These are phyloP conservation scores for Linum usitatissimum DNA, from an alignment of 345 rosid species.

Conservation along the genomic window DNA sequence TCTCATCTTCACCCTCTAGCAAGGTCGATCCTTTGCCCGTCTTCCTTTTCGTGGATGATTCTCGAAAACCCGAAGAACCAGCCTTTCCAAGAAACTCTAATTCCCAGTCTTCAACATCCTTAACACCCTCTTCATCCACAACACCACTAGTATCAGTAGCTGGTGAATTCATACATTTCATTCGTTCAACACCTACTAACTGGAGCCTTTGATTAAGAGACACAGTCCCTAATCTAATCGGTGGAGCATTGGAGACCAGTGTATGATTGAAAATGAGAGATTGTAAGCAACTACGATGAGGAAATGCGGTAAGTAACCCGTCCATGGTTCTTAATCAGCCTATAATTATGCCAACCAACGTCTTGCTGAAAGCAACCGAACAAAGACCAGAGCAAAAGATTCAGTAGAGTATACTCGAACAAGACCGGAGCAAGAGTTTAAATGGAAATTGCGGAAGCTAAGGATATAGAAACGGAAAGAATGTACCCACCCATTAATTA, in stretches of 20 bases:
- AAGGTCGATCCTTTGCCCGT: slow-evolving; percentile 32
- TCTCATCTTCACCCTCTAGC: slow-evolving; percentile 47
- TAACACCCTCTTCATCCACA: slow-evolving; percentile 11
- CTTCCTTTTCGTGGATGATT: slow-evolving; percentile 55
- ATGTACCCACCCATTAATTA: no score
- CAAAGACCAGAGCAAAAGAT: neutral
- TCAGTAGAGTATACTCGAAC: no score
- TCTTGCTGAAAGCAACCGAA: neutral
- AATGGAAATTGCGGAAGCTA: no score
- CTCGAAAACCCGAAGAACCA: slow-evolving; percentile 42
- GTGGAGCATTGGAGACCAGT: slow-evolving; percentile 15
- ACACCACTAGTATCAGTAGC: slow-evolving; percentile 15
- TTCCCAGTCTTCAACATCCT: slow-evolving; percentile 55
- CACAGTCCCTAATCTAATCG: slow-evolving; percentile 22
- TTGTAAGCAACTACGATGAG: slow-evolving; percentile 22
- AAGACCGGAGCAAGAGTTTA: no score
- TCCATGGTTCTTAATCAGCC: slow-evolving; percentile 23
- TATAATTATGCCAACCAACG: neutral
- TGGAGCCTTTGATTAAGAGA: slow-evolving; percentile 8
- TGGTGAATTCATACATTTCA: slow-evolving; percentile 13
- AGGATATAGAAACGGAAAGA: no score
- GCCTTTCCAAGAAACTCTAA: slow-evolving; percentile 60
- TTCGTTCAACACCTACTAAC: slow-evolving; percentile 16
- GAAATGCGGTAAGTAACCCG: slow-evolving; percentile 27
- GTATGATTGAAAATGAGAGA: slow-evolving; percentile 24